Percentiles rank a stretch among this genome's conserved stretches.
These are phyloP conservation scores for Nakazawaea pomicola DNA, from an alignment of 805 yeast genomes.

Conservation along the genomic window DNA sequence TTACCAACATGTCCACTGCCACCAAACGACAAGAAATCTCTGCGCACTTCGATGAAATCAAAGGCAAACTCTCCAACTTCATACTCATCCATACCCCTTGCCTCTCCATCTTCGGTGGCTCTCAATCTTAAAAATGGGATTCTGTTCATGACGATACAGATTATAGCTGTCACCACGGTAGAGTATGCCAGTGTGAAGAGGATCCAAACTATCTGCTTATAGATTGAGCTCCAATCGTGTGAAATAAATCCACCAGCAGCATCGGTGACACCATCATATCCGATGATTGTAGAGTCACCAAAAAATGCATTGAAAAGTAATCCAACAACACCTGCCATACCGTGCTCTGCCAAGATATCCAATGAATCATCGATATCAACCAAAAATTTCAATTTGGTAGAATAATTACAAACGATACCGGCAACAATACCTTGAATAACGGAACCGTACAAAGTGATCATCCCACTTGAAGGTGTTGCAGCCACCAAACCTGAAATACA, in stretches of 20 bases:
- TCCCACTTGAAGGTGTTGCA: constrained; percentile 93
- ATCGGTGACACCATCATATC: constrained; percentile 80
- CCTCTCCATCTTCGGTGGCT: constrained; percentile 81
- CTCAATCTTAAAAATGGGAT: constrained; percentile 82
- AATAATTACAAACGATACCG: constrained; percentile 81
- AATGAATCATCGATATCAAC: constrained; percentile 84
- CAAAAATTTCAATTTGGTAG: constrained; percentile 82
- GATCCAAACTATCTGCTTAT: constrained; percentile 82
- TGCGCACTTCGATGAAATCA: constrained; percentile 93
- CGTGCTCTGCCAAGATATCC: constrained; percentile 98
- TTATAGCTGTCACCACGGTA: constrained; percentile 67
- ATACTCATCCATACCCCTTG: constrained; percentile 89
- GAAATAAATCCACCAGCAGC: constrained; percentile 84
- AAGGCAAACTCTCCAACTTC: constrained; percentile 99
- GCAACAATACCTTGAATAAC: constrained; percentile 77
- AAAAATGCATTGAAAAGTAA: constrained; percentile 84
- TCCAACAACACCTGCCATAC: constrained; percentile 91
- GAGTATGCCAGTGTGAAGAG: constrained; percentile 73
- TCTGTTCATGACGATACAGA: constrained; percentile 67
- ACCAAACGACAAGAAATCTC: constrained; percentile 69
- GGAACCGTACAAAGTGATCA: constrained; percentile 88
- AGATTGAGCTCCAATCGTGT: constrained; percentile 87
- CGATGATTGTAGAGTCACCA: constrained; percentile 83
- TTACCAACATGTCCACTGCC: no score
- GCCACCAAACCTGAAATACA: constrained; percentile 94